Conservation (phyloP, 179 eudicot species). For the Gypsophila paniculata region DNA sequence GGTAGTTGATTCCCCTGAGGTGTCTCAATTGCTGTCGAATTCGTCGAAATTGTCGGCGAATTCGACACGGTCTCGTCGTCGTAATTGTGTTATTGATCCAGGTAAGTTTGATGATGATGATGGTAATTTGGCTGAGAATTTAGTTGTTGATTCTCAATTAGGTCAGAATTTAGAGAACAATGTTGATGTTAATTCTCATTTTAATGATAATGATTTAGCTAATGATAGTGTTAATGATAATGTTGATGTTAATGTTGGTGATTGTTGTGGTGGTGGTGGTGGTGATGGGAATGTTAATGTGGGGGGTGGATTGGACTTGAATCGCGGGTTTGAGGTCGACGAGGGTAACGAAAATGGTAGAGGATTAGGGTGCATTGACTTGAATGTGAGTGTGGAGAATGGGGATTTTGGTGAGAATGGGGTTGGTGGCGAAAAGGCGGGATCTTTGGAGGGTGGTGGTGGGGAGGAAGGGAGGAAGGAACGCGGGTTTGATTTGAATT, state of each 20-base stretch:
- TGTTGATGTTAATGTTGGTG: conserved; percentile 12
- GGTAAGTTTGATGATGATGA: conserved; percentile 32
- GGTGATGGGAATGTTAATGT: conserved; percentile 17
- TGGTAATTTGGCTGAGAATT: conserved; percentile 16
- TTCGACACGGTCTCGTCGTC: conserved; percentile 49
- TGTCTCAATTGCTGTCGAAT: conserved; percentile 24
- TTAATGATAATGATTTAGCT: conserved; percentile 1
- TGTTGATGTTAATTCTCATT: conserved; percentile 16
- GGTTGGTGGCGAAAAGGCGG: conserved; percentile 19
- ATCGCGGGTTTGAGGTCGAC: conserved; percentile 37
- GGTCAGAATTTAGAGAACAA: conserved; percentile 25
- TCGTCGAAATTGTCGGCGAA: conserved; percentile 31
- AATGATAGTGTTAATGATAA: conserved; percentile 13
- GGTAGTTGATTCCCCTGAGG: conserved; percentile 38
- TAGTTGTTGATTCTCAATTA: conserved; percentile 18
- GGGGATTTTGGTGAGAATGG: conserved; percentile 28
- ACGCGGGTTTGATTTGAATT: conserved; percentile 69
- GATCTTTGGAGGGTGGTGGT: conserved; percentile 3
- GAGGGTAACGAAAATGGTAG: conserved; percentile 29
- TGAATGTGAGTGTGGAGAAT: conserved; percentile 56
- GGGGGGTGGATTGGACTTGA: conserved; percentile 37
- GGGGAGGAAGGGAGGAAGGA: conserved; percentile 31
- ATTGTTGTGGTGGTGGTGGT: conserved; percentile 16
- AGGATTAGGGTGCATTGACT: conserved; percentile 41
- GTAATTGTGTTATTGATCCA: conserved; percentile 23